A percentile compares a stretch with the other conserved stretches of the same genome.
Evolutionary conservation across 164 flowering plant genomes (phyloP).

Genomic region (Sextonia rubra): DNA sequence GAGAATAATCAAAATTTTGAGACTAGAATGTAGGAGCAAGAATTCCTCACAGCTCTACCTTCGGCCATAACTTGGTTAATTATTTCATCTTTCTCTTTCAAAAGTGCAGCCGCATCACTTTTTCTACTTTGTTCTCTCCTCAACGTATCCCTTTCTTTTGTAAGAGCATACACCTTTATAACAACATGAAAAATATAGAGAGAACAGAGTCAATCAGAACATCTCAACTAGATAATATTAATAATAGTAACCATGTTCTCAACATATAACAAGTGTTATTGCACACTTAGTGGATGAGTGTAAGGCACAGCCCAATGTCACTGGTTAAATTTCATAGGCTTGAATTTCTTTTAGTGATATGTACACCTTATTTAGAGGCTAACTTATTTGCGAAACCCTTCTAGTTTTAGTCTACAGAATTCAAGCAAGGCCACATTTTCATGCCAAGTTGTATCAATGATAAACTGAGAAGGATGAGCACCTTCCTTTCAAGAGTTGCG

Average conservation of each 20-base stretch:
- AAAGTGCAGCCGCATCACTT: constrained; percentile 93
- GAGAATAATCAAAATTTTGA: not conserved
- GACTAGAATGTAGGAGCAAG: not conserved
- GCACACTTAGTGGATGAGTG: not conserved
- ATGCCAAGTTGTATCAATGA: not conserved
- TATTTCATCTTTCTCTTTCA: constrained; percentile 99
- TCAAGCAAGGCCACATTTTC: not conserved
- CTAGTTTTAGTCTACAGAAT: not conserved
- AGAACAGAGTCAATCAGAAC: not conserved
- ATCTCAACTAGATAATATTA: not conserved
- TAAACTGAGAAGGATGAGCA: constrained; percentile 17
- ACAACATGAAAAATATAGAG: constrained; percentile 10
- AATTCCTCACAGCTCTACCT: constrained; percentile 44
- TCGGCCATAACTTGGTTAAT: constrained; percentile 99
- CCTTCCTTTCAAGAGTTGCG: constrained; percentile 93
- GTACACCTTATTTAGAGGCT: too few species aligned
- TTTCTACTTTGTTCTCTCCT: constrained; percentile 88
- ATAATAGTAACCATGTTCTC: not conserved
- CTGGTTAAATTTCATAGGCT: not conserved
- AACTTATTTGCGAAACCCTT: not conserved
- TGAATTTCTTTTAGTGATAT: too few species aligned
- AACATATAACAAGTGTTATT: not conserved
- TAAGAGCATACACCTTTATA: constrained; percentile 86
- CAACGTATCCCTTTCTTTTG: constrained; percentile 94
- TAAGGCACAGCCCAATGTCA: not conserved